Evolutionary conservation across 192 early-diverging fungal species (phyloP).

Genomic region (Backusella morwellensis): DNA sequence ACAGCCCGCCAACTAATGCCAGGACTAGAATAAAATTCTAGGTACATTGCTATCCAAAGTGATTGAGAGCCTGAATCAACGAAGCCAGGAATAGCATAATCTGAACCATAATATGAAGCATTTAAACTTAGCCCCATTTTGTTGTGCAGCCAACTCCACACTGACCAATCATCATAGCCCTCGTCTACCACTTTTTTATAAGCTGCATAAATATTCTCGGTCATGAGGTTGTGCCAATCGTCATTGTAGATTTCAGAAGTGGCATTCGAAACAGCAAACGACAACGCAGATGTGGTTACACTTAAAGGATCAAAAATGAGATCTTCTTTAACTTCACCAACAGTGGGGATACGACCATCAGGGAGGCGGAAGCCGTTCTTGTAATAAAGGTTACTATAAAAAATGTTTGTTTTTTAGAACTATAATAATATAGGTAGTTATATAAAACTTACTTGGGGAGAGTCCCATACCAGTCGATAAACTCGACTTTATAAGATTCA

Average conservation of each 20-base stretch:
- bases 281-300: too few species aligned
- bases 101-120: background rate
- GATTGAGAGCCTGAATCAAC: background rate
- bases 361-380: too few species aligned
- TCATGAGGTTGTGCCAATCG: conserved; percentile 13
- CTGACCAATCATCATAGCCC: conserved; percentile 17
- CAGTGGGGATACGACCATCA: too few species aligned
- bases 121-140: conserved; percentile 18
- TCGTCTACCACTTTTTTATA: conserved; percentile 7
- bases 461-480: too few species aligned
- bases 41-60: conserved; percentile 6
- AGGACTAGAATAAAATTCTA: conserved; percentile 7
- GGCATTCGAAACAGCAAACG: background rate
- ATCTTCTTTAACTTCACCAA: too few species aligned
- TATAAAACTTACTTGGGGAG: too few species aligned
- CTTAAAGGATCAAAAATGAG: too few species aligned
- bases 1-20: background rate
- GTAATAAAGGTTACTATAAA: too few species aligned
- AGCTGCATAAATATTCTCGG: conserved; percentile 13
- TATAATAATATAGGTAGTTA: too few species aligned
- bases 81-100: background rate
- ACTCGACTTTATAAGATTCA: too few species aligned
- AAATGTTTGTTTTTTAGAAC: too few species aligned
- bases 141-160: conserved; percentile 9
- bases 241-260: background rate